phyloP scores from a whole-genome alignment of 2,329 filamentous ascomycete species.

The Alternaria panax region DNA sequence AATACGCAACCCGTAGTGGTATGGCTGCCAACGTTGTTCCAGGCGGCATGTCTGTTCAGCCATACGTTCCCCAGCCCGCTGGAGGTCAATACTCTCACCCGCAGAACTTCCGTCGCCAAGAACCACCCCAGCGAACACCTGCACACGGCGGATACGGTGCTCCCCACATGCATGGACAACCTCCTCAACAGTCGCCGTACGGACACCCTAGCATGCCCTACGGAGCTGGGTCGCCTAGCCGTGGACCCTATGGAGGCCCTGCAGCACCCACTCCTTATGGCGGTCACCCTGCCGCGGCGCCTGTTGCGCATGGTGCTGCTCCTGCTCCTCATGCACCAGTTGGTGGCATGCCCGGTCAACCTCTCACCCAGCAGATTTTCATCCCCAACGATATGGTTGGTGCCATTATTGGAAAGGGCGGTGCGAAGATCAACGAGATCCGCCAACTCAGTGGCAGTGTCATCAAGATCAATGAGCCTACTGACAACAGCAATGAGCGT shows the following conservation, averaged over 20 bases:
- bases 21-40: constrained; percentile 92
- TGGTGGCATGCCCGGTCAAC: constrained; percentile 70
- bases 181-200: constrained; percentile 52
- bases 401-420: constrained; percentile 97
- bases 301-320: constrained; percentile 70
- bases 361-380: constrained; percentile 96
- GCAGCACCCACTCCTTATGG: constrained; percentile 75
- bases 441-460: constrained; percentile 95
- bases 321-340: constrained; percentile 71
- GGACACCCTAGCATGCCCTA: constrained; percentile 77
- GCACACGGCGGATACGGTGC: constrained; percentile 70
- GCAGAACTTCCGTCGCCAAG: constrained; percentile 79
- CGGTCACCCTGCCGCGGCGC: constrained; percentile 63
- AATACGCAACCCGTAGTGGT: constrained; percentile 93
- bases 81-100: constrained; percentile 93
- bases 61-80: constrained; percentile 91
- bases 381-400: constrained; percentile 99
- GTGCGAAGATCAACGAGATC: constrained; percentile 99
- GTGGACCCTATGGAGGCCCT: constrained; percentile 76
- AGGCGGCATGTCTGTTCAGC: constrained; percentile 98
- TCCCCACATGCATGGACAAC: constrained; percentile 75
- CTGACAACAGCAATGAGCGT: constrained; percentile 98
- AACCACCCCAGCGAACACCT: constrained; percentile 71
- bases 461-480: constrained; percentile 99
- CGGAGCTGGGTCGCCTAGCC: constrained; percentile 72